Base-by-base conservation (phyloP, 345 rosid genomes). In the Arabidopsis arenosa region DNA sequence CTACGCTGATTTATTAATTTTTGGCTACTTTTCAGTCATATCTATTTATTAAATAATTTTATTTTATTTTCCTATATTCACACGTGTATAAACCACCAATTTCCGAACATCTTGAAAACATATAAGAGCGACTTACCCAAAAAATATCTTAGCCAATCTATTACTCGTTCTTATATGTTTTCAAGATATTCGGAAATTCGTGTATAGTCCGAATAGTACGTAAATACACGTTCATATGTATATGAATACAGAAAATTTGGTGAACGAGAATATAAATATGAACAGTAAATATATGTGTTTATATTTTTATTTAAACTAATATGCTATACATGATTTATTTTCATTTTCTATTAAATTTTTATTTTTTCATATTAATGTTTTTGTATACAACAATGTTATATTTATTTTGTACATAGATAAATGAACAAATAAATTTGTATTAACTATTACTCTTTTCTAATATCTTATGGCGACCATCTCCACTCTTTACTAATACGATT, bases 21-120 rank as follows among this genome's bases (percentile, higher is more conserved):
- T 71, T 71, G 26, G n/a, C 47, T 35, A 60, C 37, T 52, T 72
- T 71, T 49, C 51, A 53, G 55, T 9, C 28, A 40, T 60, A 37
- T 62, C 48, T 61, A 21, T 61, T 39, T 13, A 11, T 65, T 47
- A 18, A 18, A 18, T 18, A 18, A 18, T 18, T 61, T 39, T 13
- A 11, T 65, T 47, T 63, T 30, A 1, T 40, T 21, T 40, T 21
- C 4, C 7, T 37, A 1, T 61, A 7, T 66, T 63, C 45, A 21
- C 11, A 18, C 59, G 7, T 26, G 11, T 5, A 11, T 28, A 18
- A 18, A 28, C 4, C 4, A 28, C 32, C 32, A 28, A 28, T 28
- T 28, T 28, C 32, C 32, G 32, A 28, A 28, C 32, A 28, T 28
- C 32, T 28, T 4, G 32, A 28, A 28, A 28, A 28, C 4, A 28